A percentile compares a stretch with the other conserved stretches of the same genome.
These are phyloP conservation scores for Russula compacta DNA, from an alignment of 768 basidiomycete species.

Conservation along the genomic window DNA sequence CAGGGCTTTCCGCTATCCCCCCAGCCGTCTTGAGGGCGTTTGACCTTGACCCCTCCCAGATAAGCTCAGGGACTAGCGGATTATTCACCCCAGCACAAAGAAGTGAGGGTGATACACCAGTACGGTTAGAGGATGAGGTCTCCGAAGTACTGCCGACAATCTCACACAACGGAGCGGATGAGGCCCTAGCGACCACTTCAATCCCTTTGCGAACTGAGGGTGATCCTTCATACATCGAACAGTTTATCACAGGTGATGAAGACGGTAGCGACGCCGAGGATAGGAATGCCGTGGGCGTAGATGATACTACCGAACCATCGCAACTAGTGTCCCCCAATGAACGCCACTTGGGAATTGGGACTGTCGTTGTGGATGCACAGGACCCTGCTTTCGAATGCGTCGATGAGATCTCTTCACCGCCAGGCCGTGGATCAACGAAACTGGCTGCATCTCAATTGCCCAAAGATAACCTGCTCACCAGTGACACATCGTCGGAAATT, in stretches of 20 bases:
- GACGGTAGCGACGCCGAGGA: background rate
- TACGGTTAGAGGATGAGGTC: conserved; percentile 9
- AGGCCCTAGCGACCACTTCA: background rate
- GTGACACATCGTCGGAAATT: background rate
- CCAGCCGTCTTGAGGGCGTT: background rate
- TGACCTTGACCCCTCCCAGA: background rate
- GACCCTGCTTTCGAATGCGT: background rate
- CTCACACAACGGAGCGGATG: background rate
- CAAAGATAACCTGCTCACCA: background rate
- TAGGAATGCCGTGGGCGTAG: background rate
- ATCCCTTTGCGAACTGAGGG: background rate
- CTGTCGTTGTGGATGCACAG: background rate
- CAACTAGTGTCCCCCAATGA: background rate
- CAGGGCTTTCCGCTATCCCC: conserved; percentile 2
- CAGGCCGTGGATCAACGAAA: background rate
- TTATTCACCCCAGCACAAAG: conserved; percentile 18
- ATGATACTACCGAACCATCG: background rate
- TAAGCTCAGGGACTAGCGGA: conserved; percentile 9
- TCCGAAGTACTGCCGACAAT: background rate
- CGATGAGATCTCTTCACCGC: background rate
- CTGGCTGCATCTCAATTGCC: background rate
- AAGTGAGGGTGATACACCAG: conserved; percentile 13
- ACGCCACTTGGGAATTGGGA: background rate
- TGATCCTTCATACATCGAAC: background rate
- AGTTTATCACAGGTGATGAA: background rate